phyloP scores from a whole-genome alignment of 2,329 filamentous ascomycete species.

The Macrophomina phaseolina region DNA sequence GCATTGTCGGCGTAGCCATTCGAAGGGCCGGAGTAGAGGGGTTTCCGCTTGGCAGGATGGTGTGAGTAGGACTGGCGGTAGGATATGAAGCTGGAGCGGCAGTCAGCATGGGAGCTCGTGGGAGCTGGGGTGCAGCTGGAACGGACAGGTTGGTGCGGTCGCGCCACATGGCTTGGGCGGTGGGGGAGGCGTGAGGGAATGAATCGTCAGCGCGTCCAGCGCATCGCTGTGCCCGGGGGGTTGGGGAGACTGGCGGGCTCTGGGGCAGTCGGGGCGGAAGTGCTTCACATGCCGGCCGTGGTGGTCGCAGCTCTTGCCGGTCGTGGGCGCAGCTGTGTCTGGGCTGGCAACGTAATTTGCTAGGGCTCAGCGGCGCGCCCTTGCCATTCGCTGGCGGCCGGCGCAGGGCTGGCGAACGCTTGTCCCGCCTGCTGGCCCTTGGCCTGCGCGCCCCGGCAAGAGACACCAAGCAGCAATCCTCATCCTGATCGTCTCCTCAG shows the following conservation, averaged over 20 bases:
- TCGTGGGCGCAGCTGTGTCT: neutral
- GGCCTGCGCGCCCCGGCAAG: constrained; percentile 18
- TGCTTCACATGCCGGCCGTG: constrained; percentile 25
- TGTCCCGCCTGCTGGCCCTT: constrained; percentile 25
- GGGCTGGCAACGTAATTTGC: constrained; percentile 23
- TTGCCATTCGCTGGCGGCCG: constrained; percentile 11
- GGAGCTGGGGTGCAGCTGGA: constrained; percentile 24
- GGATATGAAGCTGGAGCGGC: constrained; percentile 81
- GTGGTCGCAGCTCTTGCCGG: neutral
- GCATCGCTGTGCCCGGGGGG: constrained; percentile 19
- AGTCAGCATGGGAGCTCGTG: constrained; percentile 38
- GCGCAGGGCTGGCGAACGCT: constrained; percentile 27
- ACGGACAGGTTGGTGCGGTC: constrained; percentile 97
- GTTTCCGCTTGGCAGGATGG: constrained; percentile 87
- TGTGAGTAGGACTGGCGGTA: constrained; percentile 98
- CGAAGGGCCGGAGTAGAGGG: constrained; percentile 61
- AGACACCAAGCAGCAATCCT: constrained; percentile 25
- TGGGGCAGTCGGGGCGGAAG: constrained; percentile 13
- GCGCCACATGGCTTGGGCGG: constrained; percentile 77
- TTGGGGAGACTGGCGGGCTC: constrained; percentile 12
- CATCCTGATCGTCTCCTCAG: constrained; percentile 25
- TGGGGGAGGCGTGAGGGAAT: constrained; percentile 40
- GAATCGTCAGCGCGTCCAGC: constrained; percentile 29
- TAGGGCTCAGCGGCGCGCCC: constrained; percentile 19
- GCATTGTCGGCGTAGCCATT: constrained; percentile 57